Conservation (phyloP, 495 filamentous ascomycete species). For the Ramalina peruviana region DNA sequence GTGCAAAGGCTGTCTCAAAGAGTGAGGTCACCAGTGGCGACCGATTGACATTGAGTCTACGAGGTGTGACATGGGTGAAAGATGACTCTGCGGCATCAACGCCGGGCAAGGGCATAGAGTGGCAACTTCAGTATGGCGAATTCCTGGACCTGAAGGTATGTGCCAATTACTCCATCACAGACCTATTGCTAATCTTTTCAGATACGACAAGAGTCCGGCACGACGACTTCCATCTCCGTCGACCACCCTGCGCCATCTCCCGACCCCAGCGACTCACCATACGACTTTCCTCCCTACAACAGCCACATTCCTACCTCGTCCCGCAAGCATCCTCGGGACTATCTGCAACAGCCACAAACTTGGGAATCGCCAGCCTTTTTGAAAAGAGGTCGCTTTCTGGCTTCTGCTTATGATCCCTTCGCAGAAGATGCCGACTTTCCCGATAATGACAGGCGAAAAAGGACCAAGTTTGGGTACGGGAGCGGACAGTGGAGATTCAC, state of each 20-base stretch:
- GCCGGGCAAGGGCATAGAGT: slow-evolving; percentile 57
- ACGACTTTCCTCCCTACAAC: slow-evolving; percentile 4
- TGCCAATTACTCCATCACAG: neutral
- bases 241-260: slow-evolving; percentile 26
- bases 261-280: slow-evolving; percentile 6
- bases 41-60: slow-evolving; percentile 51
- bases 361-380: slow-evolving; percentile 70
- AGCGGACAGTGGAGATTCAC: slow-evolving; percentile 57
- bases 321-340: neutral
- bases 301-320: neutral
- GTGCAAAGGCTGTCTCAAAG: slow-evolving; percentile 54
- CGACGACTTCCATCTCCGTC: slow-evolving; percentile 29
- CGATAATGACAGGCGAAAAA: slow-evolving; percentile 53
- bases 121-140: slow-evolving; percentile 52
- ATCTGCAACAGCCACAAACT: slow-evolving; percentile 17
- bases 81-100: slow-evolving; percentile 34
- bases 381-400: slow-evolving; percentile 44
- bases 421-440: slow-evolving; percentile 51
- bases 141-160: slow-evolving; percentile 47
- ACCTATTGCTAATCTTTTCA: slow-evolving; percentile 3
- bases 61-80: slow-evolving; percentile 45
- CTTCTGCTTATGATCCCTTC: slow-evolving; percentile 52
- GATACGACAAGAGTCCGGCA: slow-evolving; percentile 24
- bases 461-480: slow-evolving; percentile 53
- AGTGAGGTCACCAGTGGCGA: slow-evolving; percentile 63